Evolutionary conservation across 2,329 filamentous ascomycete species (phyloP), one percentile per base, ranked within the genome.

Genomic region (Claviceps sp.): DNA sequence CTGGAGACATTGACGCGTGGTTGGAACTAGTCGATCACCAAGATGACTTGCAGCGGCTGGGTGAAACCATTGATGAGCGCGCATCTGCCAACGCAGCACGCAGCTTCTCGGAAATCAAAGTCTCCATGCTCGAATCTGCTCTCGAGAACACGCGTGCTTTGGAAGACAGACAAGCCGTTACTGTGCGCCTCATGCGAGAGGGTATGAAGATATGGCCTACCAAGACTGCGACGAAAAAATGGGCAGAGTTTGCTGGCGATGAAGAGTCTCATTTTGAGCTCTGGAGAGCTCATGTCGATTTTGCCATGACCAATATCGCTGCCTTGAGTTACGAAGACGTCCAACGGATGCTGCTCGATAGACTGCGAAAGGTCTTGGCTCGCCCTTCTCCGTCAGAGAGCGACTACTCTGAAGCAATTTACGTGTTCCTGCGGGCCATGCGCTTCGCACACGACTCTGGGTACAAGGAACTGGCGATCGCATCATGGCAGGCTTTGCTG

Each of bases 401-500:
- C 22, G 52, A 56, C 22, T 60, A 56, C 6, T 53, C 54, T 3
- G 68, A 72, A 53, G 62, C 62, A 1, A 67, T 88, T 2, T 88
- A 94, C 61, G 67, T 94, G 1, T 77, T 95, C 18, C 70, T 94
- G 1, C 79, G 88, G 42, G 64, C 84, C n/a, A 91, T 87, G 0
- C 67, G 79, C 2, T 85, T 93, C 61, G 72, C 91, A 34, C 74
- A 81, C 45, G 84, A 95, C 61, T 74, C 85, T 46, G 91, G 91
- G 0, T 95, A 85, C 62, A 71, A 75, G 45, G 91, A 96, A 63
- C 71, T 87, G 34, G 84, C 88, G 1, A 71, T 87, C 3, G 88
- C 84, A 9, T 74, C 85, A 5, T 96, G 91, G 89, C 91, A 97
- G 67, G 86, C 81, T 5, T 60, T 86, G 1, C 67, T 96, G 0